A percentile compares a stretch with the other conserved stretches of the same genome.
phyloP scores from a whole-genome alignment of 2,329 filamentous ascomycete genomes.

The Didymella segeticola region DNA sequence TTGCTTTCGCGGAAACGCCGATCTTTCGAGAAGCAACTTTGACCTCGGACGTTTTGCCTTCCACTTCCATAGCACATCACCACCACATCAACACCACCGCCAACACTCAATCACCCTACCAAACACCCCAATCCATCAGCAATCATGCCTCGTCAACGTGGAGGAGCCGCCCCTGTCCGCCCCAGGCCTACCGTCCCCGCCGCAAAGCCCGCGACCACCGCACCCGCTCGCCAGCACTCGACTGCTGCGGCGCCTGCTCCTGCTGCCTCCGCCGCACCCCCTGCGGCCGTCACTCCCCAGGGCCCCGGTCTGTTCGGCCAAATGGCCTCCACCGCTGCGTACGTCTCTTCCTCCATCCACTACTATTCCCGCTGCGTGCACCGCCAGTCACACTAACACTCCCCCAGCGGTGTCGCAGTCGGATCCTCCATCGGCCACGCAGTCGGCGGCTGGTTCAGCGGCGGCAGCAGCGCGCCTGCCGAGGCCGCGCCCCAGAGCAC shows the following conservation, averaged over 20 bases:
- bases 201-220: constrained; percentile 60
- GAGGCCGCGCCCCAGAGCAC: constrained; percentile 51
- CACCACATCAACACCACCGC: constrained; percentile 3
- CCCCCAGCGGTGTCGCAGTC: constrained; percentile 85
- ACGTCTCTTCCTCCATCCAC: constrained; percentile 57
- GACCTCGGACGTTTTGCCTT: constrained; percentile 29
- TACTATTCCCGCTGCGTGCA: too few relatives aligned
- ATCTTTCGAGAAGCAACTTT: constrained; percentile 28
- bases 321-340: constrained; percentile 98
- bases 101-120: not conserved
- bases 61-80: not conserved
- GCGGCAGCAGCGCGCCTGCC: constrained; percentile 67
- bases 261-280: constrained; percentile 59
- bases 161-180: constrained; percentile 52
- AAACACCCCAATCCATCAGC: constrained; percentile 12
- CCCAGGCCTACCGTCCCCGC: constrained; percentile 52
- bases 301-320: constrained; percentile 91
- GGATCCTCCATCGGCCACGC: constrained; percentile 95
- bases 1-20: constrained; percentile 13
- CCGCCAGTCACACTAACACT: constrained; percentile 17
- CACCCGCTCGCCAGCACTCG: constrained; percentile 67
- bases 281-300: constrained; percentile 56
- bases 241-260: constrained; percentile 64
- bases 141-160: constrained; percentile 58
- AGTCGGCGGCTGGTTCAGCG: constrained; percentile 85